phyloP scores from a whole-genome alignment of 148 eudicot species.

The Fagopyrum esculentum region DNA sequence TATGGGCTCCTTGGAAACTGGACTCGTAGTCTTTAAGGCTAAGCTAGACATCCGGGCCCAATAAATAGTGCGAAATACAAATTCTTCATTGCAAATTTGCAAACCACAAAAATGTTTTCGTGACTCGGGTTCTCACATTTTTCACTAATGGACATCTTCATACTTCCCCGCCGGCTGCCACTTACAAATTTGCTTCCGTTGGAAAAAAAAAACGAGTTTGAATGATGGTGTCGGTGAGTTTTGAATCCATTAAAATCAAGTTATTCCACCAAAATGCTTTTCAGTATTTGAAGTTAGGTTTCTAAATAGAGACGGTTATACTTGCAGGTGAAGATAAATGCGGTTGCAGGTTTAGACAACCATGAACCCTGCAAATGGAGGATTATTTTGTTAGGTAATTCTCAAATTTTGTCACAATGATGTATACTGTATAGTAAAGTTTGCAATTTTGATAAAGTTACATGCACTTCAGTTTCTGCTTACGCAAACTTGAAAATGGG shows the following conservation, averaged over 20 bases:
- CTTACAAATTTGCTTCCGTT: background rate
- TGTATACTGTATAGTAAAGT: background rate
- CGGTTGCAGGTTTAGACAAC: background rate
- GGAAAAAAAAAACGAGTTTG: background rate
- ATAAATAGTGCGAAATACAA: background rate
- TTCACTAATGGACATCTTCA: background rate
- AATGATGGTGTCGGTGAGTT: background rate
- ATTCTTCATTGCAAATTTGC: background rate
- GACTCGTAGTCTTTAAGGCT: background rate
- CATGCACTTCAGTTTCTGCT: background rate
- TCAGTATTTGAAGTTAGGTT: background rate
- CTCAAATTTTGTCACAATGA: background rate
- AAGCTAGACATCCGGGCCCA: background rate
- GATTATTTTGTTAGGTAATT: background rate
- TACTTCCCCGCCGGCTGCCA: background rate
- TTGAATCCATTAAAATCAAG: background rate
- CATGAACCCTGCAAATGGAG: background rate
- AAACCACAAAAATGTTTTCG: background rate
- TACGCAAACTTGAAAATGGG: background rate
- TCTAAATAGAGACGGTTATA: background rate
- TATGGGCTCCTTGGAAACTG: background rate
- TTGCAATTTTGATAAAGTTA: background rate
- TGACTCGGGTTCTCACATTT: background rate
- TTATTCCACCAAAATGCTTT: background rate
- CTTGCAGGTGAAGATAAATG: background rate